Evolutionary conservation across 2,329 filamentous ascomycete species (phyloP), one percentile per base, ranked within the genome.

Genomic region (Colletotrichum horii): DNA sequence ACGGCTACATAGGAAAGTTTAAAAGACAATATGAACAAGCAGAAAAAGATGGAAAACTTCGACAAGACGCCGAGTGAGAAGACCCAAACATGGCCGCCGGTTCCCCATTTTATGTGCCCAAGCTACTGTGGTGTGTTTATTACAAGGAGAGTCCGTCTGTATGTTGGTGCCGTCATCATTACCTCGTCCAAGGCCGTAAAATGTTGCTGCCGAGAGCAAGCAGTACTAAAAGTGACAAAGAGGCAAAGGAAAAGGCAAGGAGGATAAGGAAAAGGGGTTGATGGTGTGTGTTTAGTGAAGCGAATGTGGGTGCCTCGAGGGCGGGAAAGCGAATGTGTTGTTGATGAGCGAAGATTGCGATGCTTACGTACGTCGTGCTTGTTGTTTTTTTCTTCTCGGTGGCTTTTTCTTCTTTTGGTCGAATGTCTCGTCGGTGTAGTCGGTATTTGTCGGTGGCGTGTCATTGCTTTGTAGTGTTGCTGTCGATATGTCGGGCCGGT

Each of bases 181-280:
- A 60, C 69, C 58, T 76, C 74, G 74, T 76, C 34, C 58, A 69
- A 76, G 65, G 58, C 58, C 74, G 65, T 74, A 34, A 74, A 22
- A 26, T 26, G 26, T 43, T 64, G 43, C 56, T 71, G 22, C 48
- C 7, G 28, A 30, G 56, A 69, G 71, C 66, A 65, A 32, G 19
- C 19, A 28, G 24, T 43, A 67, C 38, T 70, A 55, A 62, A 62
- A 62, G 28, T 48, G 19, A 52, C 32, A 26, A 12, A 56, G 14
- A 74, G 26, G 16, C 15, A 32, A 24, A 5, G 55, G 38, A 66
- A 22, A 58, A n/a, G n/a, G 43, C 43, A 52, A 15, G 26, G 56
- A 36, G 61, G 38, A 61, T 16, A 30, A 56, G 62, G 38, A 52
- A 66, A n/a, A 62, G 12, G 36, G 52, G 12, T 36, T 38, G 38